phyloP scores from a whole-genome alignment of 2,329 filamentous ascomycete species.

The Neopestalotiopsis rosae region DNA sequence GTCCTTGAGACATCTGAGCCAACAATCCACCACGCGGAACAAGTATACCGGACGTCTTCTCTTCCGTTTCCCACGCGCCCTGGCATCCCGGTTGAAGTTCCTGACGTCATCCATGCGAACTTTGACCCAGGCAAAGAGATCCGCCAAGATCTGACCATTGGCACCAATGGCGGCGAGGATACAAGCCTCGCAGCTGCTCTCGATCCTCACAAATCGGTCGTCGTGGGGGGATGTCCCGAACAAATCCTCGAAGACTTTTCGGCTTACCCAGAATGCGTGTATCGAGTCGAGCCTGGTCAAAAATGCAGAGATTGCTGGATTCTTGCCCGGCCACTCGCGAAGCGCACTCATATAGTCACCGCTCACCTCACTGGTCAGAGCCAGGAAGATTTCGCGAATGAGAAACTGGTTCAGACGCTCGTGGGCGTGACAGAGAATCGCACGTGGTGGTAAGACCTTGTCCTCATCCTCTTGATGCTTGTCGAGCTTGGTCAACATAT shows the following conservation, averaged over 20 bases:
- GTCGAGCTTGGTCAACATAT: too few relatives aligned
- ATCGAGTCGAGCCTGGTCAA: slow-evolving; percentile 39
- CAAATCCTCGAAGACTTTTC: slow-evolving; percentile 38
- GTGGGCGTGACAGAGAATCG: slow-evolving; percentile 48
- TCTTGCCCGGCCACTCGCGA: slow-evolving; percentile 31
- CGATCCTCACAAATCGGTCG: slow-evolving; percentile 33
- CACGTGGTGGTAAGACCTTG: slow-evolving; percentile 32
- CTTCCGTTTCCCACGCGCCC: neutral
- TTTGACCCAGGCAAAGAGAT: slow-evolving; percentile 50
- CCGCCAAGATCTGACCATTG: slow-evolving; percentile 44
- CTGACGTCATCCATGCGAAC: slow-evolving; percentile 13
- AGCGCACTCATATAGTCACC: slow-evolving; percentile 31
- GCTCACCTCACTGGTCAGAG: slow-evolving; percentile 48
- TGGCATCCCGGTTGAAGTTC: neutral
- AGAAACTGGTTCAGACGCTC: slow-evolving; percentile 45
- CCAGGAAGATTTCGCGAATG: slow-evolving; percentile 48
- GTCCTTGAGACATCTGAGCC: slow-evolving; percentile 13
- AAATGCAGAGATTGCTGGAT: slow-evolving; percentile 31
- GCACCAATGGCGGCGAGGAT: slow-evolving; percentile 55
- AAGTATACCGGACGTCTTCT: neutral
- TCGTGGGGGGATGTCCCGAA: slow-evolving; percentile 40
- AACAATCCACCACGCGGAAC: neutral
- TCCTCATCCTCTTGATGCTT: slow-evolving; percentile 6
- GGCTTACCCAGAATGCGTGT: slow-evolving; percentile 45
- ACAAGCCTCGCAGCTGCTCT: slow-evolving; percentile 56